Conservation (phyloP, 2,329 filamentous ascomycete genomes). For the Drechslera avenae region DNA sequence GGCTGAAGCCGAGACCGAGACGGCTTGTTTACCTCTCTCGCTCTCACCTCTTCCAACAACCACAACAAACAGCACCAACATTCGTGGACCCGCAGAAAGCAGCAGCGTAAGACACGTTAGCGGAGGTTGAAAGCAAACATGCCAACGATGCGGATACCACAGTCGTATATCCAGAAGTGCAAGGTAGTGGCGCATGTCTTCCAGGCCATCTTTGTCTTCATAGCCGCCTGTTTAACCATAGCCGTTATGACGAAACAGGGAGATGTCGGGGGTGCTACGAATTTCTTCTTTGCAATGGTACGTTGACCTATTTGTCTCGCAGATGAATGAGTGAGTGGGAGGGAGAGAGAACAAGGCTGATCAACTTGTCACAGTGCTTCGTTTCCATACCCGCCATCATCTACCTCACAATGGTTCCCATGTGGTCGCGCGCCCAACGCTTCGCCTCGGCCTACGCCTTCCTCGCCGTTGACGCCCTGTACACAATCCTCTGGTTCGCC, state of each 20-base stretch:
- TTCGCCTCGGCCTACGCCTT: slow-evolving; percentile 67
- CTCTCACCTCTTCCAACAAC: not conserved
- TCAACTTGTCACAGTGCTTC: slow-evolving; percentile 57
- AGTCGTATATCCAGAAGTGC: slow-evolving; percentile 57
- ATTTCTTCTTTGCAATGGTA: slow-evolving; percentile 64
- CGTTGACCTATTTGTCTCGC: slow-evolving; percentile 23
- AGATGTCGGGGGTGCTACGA: slow-evolving; percentile 59
- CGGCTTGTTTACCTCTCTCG: too few species aligned
- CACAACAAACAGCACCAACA: slow-evolving; percentile 1
- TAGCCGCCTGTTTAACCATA: slow-evolving; percentile 63
- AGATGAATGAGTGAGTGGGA: not conserved
- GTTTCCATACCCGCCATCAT: slow-evolving; percentile 62
- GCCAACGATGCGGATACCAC: slow-evolving; percentile 51
- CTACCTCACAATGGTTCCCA: slow-evolving; percentile 65
- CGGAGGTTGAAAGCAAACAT: not conserved
- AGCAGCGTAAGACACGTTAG: not conserved
- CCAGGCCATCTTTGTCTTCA: slow-evolving; percentile 62
- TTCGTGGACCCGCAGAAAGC: not conserved
- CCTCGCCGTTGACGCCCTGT: slow-evolving; percentile 60
- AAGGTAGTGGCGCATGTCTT: slow-evolving; percentile 61
- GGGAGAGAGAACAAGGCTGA: slow-evolving; percentile 20
- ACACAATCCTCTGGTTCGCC: slow-evolving; percentile 61
- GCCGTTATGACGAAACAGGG: slow-evolving; percentile 62
- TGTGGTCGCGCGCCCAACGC: slow-evolving; percentile 63
- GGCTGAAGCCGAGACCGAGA: too few species aligned